Conservation (phyloP, 139 green algal species). For the Closterium sp. region DNA sequence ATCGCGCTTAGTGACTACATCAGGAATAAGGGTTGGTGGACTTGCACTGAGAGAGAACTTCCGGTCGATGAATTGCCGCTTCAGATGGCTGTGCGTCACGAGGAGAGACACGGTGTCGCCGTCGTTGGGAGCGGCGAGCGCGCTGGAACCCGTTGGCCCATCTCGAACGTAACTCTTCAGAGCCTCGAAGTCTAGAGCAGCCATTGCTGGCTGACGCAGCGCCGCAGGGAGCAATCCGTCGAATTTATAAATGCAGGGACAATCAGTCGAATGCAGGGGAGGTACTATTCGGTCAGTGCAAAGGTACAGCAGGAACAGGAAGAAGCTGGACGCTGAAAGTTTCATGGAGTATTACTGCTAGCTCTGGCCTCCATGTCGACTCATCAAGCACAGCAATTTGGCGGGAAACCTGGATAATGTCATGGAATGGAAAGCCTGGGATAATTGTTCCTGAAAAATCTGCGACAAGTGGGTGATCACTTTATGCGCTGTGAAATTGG, state of each 20-base stretch:
- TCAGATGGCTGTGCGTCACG: not conserved
- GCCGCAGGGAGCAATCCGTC: too few relatives aligned
- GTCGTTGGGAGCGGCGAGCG: not conserved
- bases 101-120: not conserved
- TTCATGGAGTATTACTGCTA: too few relatives aligned
- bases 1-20: not conserved
- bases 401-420: too few relatives aligned
- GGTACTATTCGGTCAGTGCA: too few relatives aligned
- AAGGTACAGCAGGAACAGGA: too few relatives aligned
- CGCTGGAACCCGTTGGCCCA: not conserved
- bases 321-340: too few relatives aligned
- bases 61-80: not conserved
- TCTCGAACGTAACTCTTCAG: not conserved
- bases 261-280: not conserved
- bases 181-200: not conserved
- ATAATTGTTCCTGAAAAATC: too few relatives aligned
- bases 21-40: not conserved
- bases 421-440: too few relatives aligned
- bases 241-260: not conserved
- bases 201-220: not conserved
- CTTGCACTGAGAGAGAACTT: not conserved
- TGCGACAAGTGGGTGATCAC: too few relatives aligned
- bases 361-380: too few relatives aligned
- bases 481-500: too few relatives aligned
- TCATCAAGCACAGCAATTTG: too few relatives aligned